Percentiles rank a stretch among this genome's conserved stretches.
Conservation (phyloP, 257 asterid species). For the Nicotiana paniculata region DNA sequence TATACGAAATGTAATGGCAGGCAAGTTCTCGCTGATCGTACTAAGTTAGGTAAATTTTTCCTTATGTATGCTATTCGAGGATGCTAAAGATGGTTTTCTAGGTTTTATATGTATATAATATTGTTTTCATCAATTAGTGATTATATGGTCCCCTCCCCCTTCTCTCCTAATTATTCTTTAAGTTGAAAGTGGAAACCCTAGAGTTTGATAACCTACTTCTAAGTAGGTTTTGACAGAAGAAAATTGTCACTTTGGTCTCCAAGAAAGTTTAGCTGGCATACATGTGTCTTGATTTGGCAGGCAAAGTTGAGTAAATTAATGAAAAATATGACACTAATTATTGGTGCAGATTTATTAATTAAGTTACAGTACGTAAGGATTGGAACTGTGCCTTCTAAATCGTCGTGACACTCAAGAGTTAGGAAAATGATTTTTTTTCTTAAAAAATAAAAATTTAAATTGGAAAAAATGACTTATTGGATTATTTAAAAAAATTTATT, state of each 20-base stretch:
- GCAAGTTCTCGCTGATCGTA: background rate
- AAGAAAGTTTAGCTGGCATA: background rate
- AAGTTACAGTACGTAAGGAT: background rate
- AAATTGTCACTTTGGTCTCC: background rate
- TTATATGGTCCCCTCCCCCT: background rate
- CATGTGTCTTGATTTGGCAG: conserved; percentile 4
- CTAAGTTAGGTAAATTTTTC: background rate
- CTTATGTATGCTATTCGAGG: background rate
- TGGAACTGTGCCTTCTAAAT: background rate
- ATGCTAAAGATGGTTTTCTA: conserved; percentile 5
- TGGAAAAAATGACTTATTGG: too few relatives aligned
- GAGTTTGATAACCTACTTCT: background rate
- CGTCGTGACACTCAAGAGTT: background rate
- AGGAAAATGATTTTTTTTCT: too few relatives aligned
- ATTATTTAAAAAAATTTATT: too few relatives aligned
- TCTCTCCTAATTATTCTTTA: background rate
- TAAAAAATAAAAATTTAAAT: too few relatives aligned
- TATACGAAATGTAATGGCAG: background rate
- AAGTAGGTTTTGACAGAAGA: conserved; percentile 3
- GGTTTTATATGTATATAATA: background rate
- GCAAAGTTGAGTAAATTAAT: background rate
- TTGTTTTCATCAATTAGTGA: background rate
- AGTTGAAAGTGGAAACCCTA: background rate
- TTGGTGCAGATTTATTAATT: background rate
- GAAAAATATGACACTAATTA: background rate